Evolutionary conservation across 768 basidiomycete species (phyloP).

Genomic region (Pluteus cervinus): DNA sequence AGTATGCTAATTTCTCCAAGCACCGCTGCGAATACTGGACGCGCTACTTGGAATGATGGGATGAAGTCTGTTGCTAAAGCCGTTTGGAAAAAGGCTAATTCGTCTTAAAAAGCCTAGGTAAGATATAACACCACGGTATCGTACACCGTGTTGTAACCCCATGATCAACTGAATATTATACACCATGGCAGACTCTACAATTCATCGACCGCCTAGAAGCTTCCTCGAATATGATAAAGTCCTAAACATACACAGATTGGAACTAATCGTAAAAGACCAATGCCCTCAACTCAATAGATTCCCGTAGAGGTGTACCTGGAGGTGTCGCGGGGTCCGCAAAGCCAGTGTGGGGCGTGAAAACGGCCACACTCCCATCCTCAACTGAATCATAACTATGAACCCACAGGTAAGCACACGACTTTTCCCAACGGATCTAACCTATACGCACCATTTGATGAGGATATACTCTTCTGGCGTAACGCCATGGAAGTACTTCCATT

Average conservation of each 20-base stretch:
- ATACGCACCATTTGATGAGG: slow-evolving; percentile 46
- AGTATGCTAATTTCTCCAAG: slow-evolving; percentile 24
- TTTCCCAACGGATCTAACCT: neutral
- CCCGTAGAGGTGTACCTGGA: slow-evolving; percentile 32
- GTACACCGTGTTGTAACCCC: too few species aligned
- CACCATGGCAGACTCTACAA: too few species aligned
- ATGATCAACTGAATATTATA: too few species aligned
- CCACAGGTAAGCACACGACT: neutral
- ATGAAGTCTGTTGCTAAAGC: slow-evolving; percentile 1
- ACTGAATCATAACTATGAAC: slow-evolving; percentile 30
- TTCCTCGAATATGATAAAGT: too few species aligned
- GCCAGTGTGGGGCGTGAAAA: slow-evolving; percentile 46
- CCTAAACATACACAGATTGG: too few species aligned
- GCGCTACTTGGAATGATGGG: slow-evolving; percentile 4
- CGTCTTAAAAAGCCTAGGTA: neutral
- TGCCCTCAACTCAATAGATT: slow-evolving; percentile 49
- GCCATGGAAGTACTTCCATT: slow-evolving; percentile 45
- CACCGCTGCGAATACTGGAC: neutral
- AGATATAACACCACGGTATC: too few species aligned
- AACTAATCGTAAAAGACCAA: slow-evolving; percentile 51
- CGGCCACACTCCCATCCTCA: slow-evolving; percentile 35
- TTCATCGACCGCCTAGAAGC: too few species aligned
- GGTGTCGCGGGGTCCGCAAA: slow-evolving; percentile 44
- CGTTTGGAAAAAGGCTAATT: slow-evolving; percentile 3
- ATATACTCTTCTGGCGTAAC: slow-evolving; percentile 44